Evolutionary conservation across 2,329 filamentous ascomycete species (phyloP), one percentile per base, ranked within the genome.

Genomic region (Ophiostoma sp.): DNA sequence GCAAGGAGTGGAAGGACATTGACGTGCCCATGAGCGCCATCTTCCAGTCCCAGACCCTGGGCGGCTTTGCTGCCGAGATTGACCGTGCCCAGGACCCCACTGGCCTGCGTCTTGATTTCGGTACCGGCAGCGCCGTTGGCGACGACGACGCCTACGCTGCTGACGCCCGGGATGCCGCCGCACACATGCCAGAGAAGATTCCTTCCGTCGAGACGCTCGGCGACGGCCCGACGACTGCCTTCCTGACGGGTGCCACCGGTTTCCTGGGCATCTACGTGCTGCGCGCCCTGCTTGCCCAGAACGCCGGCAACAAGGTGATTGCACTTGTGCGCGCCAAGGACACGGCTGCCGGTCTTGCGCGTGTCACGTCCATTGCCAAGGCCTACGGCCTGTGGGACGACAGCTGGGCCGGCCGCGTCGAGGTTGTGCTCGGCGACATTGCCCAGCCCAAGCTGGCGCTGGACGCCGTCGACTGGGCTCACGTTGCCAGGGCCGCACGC

Each of bases 231-330:
- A 69, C 80, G 70, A 92, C 89, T 0, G 83, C 95, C 11, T 90
- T 97, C 77, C 79, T 97, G 5, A 97, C 93, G 2, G 93, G 94
- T 60, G 92, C 91, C 4, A 97, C 93, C 5, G 93, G 93, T 2
- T 97, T 97, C 81, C 79, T 97, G 27, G 93, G 93, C 41, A 85
- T 91, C 0, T 96, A 93, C 75, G 81, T 97, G 11, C 80, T 96
- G 44, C 85, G 85, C 68, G 91, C 96, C 68, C 78, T 97, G 1
- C 82, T 97, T 1, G 84, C 84, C 52, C 82, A 89, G 38, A 79
- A 81, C 9, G 79, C 79, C 16, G 77, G 79, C 18, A 80, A 86
- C 14, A 88, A 85, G 72, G 82, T 96, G 9, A 87, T 96, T 69
- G 87, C 89, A 0, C 88, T 93, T 69, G 89, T 96, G 4, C 89